These are phyloP conservation scores for Protomyces arabidopsidicola DNA, from an alignment of 1,139 yeast species.

Conservation along the genomic window DNA sequence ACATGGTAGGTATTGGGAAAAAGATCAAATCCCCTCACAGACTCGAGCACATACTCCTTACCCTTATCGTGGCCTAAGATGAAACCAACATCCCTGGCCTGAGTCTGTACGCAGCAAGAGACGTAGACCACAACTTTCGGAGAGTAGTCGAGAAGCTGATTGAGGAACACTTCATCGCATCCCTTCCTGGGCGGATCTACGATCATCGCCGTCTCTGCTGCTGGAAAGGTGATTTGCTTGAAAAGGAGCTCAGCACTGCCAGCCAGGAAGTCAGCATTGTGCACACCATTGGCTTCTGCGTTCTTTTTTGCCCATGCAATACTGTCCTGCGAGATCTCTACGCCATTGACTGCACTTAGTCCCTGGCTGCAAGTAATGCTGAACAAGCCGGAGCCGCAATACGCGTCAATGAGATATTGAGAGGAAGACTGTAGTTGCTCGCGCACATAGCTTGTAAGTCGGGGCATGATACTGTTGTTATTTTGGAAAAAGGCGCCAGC, in stretches of 20 bases:
- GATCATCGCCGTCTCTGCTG: constrained; percentile 74
- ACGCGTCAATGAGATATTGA: constrained; percentile 83
- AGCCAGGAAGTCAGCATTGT: constrained; percentile 74
- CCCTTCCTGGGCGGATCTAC: constrained; percentile 98
- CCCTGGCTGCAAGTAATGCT: constrained; percentile 78
- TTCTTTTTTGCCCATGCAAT: constrained; percentile 81
- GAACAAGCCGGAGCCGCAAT: constrained; percentile 94
- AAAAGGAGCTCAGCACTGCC: constrained; percentile 92
- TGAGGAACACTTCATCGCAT: constrained; percentile 79
- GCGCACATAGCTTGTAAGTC: constrained; percentile 73
- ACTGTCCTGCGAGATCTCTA: constrained; percentile 87
- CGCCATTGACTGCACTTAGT: constrained; percentile 82
- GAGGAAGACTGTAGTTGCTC: constrained; percentile 54
- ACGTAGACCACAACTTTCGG: constrained; percentile 88
- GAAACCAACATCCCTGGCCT: constrained; percentile 88
- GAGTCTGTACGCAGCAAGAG: constrained; percentile 96
- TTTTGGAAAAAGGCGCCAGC: constrained; percentile 90
- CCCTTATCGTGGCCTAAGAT: constrained; percentile 61
- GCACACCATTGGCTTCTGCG: constrained; percentile 67
- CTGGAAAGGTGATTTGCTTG: constrained; percentile 55
- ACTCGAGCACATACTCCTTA: constrained; percentile 54
- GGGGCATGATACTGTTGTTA: constrained; percentile 82
- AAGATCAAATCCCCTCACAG: constrained; percentile 89
- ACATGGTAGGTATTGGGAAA: constrained; percentile 98
- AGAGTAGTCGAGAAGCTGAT: constrained; percentile 72